Conservation (phyloP, 1,284 basidiomycete genomes). For the Ganoderma leucocontextum region DNA sequence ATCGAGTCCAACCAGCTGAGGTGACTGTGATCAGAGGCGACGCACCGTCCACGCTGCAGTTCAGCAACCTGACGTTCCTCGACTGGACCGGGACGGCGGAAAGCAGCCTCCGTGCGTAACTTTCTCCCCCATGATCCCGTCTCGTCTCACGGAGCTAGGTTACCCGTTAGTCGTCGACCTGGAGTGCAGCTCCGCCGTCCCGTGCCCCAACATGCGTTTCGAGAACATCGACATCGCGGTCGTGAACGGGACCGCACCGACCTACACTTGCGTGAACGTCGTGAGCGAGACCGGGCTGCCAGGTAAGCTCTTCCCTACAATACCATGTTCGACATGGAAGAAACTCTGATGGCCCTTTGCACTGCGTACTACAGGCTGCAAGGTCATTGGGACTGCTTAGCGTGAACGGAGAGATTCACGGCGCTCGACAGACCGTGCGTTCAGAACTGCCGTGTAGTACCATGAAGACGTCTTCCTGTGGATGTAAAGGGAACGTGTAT, state of each 20-base stretch:
- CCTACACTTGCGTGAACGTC: constrained; percentile 58
- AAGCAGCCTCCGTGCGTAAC: constrained; percentile 51
- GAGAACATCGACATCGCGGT: constrained; percentile 50
- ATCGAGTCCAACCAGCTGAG: background rate
- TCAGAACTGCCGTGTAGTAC: too few relatives aligned
- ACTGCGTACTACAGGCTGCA: background rate
- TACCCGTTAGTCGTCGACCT: constrained; percentile 55
- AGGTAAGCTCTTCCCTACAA: constrained; percentile 32
- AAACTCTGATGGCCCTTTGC: background rate
- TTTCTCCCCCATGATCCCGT: background rate
- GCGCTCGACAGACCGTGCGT: too few relatives aligned
- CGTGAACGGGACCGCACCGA: constrained; percentile 47
- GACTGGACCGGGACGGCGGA: constrained; percentile 57
- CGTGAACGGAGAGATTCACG: background rate
- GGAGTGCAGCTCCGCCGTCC: constrained; percentile 58
- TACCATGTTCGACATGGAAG: background rate
- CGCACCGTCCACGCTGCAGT: constrained; percentile 55
- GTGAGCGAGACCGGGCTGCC: constrained; percentile 51
- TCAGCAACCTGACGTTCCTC: constrained; percentile 55
- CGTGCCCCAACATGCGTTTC: constrained; percentile 57
- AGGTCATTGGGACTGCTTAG: background rate
- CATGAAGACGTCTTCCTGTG: too few relatives aligned
- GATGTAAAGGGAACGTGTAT: too few relatives aligned
- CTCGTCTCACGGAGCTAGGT: background rate
- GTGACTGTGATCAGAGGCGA: constrained; percentile 48